Evolutionary conservation across 768 basidiomycete genomes (phyloP), one percentile per base, ranked within the genome.

Genomic region (Pisolithus albus): DNA sequence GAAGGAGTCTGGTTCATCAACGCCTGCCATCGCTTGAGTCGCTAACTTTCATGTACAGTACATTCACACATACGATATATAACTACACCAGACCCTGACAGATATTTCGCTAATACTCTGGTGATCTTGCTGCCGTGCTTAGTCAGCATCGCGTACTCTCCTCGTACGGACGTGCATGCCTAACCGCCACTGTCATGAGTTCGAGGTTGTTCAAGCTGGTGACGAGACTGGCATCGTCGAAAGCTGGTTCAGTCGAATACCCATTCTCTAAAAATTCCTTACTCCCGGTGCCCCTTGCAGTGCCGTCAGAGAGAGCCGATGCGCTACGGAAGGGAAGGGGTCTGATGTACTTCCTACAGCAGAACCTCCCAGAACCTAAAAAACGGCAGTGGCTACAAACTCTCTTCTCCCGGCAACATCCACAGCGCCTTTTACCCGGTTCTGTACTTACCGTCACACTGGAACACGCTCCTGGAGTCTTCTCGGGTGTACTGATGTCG

Each of bases 401-500:
- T 43, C 72, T 87, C 50, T 96, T 97, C 70, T 81, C 83, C 36
- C 75, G 84, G 46, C 75, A 78, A 38, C 85, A 86, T 47, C 79
- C 81, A 1, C 72, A 79, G 39, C 79, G 87, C 56, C 72, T 95
- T 37, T 73, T 74, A 13, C 85, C 91, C 18, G 95, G 95, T 1
- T 90, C 90, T n/a, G 84, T 97, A 57, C 67, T 98, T 55, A 84
- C 83, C 26, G 84, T 93, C 59, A 79, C 78, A 42, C 82, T 84
- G 37, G 80, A 83, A 51, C 81, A 92, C 53, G 83, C 90, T 6
- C 88, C 88, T 8, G 86, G 82, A 15, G 71, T 77, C 11, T 98
- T 97, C 70, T 88, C 92, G 6, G 95, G 95, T 34, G 87, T 97
- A 42, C 75, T 98, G 52, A 77, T 96, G 60, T 80, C 83, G 28